These are phyloP conservation scores for Pichia californica DNA, from an alignment of 805 yeast species.

Conservation along the genomic window DNA sequence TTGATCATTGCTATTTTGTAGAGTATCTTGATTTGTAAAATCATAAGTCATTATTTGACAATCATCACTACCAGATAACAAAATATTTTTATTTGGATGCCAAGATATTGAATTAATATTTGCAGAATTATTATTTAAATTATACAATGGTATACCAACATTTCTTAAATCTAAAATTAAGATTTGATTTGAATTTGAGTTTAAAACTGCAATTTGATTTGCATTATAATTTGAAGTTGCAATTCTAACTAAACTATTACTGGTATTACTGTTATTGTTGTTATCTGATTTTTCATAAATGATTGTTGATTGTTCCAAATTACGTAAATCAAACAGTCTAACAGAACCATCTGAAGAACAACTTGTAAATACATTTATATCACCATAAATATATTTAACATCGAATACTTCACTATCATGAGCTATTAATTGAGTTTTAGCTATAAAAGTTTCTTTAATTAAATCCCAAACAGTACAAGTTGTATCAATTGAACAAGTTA, in stretches of 20 bases:
- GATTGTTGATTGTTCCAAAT: conserved; percentile 89
- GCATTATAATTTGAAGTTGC: conserved; percentile 76
- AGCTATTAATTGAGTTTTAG: conserved; percentile 90
- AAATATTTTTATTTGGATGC: conserved; percentile 69
- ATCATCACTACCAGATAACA: conserved; percentile 64
- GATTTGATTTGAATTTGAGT: conserved; percentile 59
- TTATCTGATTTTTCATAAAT: conserved; percentile 57
- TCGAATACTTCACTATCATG: conserved; percentile 95
- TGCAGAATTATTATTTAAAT: conserved; percentile 59
- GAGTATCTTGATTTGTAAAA: conserved; percentile 27
- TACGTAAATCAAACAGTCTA: conserved; percentile 82
- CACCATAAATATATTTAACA: conserved; percentile 72
- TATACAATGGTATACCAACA: conserved; percentile 77
- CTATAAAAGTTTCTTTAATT: conserved; percentile 49
- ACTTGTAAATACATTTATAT: conserved; percentile 75
- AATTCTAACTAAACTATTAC: conserved; percentile 59
- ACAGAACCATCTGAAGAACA: conserved; percentile 96
- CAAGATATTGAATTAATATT: conserved; percentile 71
- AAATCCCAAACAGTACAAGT: conserved; percentile 97
- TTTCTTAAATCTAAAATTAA: conserved; percentile 76
- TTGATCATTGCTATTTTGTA: not conserved
- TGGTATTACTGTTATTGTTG: conserved; percentile 10
- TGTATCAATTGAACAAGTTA: conserved; percentile 88
- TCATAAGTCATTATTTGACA: conserved; percentile 73
- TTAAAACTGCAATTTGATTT: conserved; percentile 78